A percentile compares a stretch with the other conserved stretches of the same genome.
Conservation (phyloP, 2,329 filamentous ascomycete species). For the Nothophaeocryptopus gaeumannii region DNA sequence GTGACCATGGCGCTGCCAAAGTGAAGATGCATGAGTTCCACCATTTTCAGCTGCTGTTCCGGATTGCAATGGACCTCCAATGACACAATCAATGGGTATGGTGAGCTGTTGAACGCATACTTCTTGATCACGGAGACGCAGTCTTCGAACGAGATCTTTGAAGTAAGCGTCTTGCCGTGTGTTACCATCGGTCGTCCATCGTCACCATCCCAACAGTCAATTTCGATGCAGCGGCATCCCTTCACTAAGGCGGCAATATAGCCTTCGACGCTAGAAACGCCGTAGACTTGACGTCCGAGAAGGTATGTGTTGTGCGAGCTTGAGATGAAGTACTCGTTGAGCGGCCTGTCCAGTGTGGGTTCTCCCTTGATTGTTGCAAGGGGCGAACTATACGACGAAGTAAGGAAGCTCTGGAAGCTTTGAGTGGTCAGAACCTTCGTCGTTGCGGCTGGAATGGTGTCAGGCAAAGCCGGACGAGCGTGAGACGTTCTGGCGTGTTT, state of each 20-base stretch:
- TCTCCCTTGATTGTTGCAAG: conserved; percentile 26
- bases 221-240: conserved; percentile 91
- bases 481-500: conserved; percentile 27
- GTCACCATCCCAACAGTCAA: conserved; percentile 95
- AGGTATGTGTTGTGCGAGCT: conserved; percentile 99
- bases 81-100: conserved; percentile 87
- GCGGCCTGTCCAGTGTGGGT: conserved; percentile 67
- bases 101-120: conserved; percentile 86
- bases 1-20: conserved; percentile 79
- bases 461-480: conserved; percentile 43
- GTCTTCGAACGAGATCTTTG: conserved; percentile 82
- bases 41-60: conserved; percentile 82
- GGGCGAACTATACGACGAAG: conserved; percentile 52
- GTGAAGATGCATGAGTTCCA: conserved; percentile 78
- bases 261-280: conserved; percentile 87
- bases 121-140: conserved; percentile 91
- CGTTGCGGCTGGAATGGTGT: conserved; percentile 44
- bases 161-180: conserved; percentile 86
- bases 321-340: conserved; percentile 97
- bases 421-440: conserved; percentile 68
- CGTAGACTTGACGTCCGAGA: conserved; percentile 82
- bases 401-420: conserved; percentile 73
- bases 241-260: conserved; percentile 86
- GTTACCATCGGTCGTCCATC: conserved; percentile 86
- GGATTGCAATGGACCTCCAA: conserved; percentile 91